phyloP scores from a whole-genome alignment of 169 alveolate genomes.

The Cryptosporidium tyzzeri region DNA sequence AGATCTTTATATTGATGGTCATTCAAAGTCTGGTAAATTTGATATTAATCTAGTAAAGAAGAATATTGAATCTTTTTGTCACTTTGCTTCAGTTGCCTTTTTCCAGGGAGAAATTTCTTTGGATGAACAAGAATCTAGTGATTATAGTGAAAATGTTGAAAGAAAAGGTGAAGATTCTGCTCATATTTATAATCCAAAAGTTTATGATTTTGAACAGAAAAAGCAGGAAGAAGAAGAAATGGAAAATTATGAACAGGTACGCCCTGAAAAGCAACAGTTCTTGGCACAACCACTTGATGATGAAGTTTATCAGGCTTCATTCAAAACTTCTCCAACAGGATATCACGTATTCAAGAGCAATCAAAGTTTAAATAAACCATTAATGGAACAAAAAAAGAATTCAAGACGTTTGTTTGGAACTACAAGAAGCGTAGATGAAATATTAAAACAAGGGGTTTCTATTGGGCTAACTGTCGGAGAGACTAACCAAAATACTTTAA shows the following conservation, averaged over 20 bases:
- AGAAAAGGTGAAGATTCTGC: background rate
- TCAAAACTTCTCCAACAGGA: conserved; percentile 70
- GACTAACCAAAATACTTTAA: conserved; percentile 11
- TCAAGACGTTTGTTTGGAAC: conserved; percentile 37
- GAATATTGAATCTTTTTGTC: conserved; percentile 53
- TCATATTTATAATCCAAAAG: background rate
- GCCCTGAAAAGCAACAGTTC: conserved; percentile 19
- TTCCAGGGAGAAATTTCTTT: conserved; percentile 32
- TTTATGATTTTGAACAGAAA: background rate
- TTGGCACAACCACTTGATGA: conserved; percentile 34
- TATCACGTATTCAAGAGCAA: conserved; percentile 43
- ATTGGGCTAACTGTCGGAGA: conserved; percentile 73
- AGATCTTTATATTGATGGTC: conserved; percentile 46
- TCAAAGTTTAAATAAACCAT: conserved; percentile 20
- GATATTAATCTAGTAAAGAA: conserved; percentile 13
- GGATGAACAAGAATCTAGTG: background rate
- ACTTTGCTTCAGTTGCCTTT: conserved; percentile 60
- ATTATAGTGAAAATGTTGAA: background rate
- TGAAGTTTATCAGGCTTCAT: background rate
- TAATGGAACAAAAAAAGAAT: background rate
- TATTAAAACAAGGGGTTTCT: conserved; percentile 51
- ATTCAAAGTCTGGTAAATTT: conserved; percentile 55
- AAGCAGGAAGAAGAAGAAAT: conserved; percentile 4
- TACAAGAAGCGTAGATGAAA: conserved; percentile 14
- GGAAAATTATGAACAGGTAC: conserved; percentile 5